Evolutionary conservation across 140 eudicot genomes (phyloP), one percentile per base, ranked within the genome.

Genomic region (Senecio squalidus): DNA sequence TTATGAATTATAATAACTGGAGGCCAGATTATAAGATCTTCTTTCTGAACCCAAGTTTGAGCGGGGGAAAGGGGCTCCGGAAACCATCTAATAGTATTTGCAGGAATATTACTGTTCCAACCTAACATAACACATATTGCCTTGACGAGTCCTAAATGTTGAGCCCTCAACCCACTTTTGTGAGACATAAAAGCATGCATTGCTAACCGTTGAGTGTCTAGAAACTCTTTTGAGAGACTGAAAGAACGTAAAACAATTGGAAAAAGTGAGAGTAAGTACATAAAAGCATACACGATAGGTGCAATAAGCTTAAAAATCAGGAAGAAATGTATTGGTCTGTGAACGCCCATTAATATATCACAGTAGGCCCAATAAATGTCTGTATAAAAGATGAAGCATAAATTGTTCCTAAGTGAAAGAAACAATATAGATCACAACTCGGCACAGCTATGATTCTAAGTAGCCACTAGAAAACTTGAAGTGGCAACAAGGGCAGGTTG

Each of bases 1-100:
- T 79, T 64, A 70, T 80, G 92, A 58, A 83, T 64, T 11, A 83
- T 39, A 25, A 83, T 58, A 27, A 76, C 74, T 15, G 92, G 92
- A 25, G 86, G 92, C 92, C 92, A 83, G 44, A 83, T 54, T 49
- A 83, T 76, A 26, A 83, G 75, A 68, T 83, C 92, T 63, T 77
- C 79, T 60, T 80, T 83, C 58, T 80, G 92, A 53, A 72, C 80
- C 36, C 27, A 60, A 9, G 70, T 50, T 58, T 83, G 79, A 39
- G 74, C 40, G 53, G 34, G 29, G 24, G 84, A 63, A 57, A 83
- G 50, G 11, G 50, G 24, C 16, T 57, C 76, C 0, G 92, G 92
- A 41, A 20, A 40, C 78, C 81, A 76, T 13, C 84, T 70, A 30
- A 54, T 23, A 20, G 72, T 74, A 51, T 62, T 74, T 15, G 74